Evolutionary conservation across 305 asterid species (phyloP), one percentile per base, ranked within the genome.

Genomic region (Rubia occidens): DNA sequence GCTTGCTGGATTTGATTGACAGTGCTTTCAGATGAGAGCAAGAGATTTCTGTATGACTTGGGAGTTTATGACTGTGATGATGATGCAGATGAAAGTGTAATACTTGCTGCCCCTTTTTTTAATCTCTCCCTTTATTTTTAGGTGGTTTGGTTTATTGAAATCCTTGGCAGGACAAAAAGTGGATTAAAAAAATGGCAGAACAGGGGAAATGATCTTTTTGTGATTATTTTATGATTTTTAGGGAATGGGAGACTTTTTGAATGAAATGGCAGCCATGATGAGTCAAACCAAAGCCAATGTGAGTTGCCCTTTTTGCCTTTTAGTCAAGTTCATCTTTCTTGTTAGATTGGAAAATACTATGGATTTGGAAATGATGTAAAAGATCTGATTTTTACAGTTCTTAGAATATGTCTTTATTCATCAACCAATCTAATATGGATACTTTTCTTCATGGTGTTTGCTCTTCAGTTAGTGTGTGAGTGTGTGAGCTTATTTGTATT

Each of bases 191-290:
- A 20, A 21, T 58, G 63, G 7, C 37, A 58, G 63, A 58, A 58
- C 39, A 58, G 63, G 63, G 39, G 40, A 58, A 21, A 8, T 58
- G 61, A 56, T 2, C 61, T 58, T 58, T 26, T 4, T 24, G 6
- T 56, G 61, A 56, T 29, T 62, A 11, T 35, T 40, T 8, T 6
- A 14, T 62, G 20, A 1, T 60, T 26, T 60, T 56, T 84, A 92
- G 98, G 98, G 97, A 29, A 89, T 92, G 98, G 96, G 93, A 6
- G 96, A 85, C 3, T 92, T 89, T 79, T 72, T 92, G 84, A 82
- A 82, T 64, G 98, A 92, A 81, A 92, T 92, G 98, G 87, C 82
- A 26, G 69, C 82, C 11, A 88, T 92, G 96, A 92, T 92, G 97
- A 78, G 70, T 78, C 87, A 89, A 76, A 80, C 78, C 68, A 82